These are phyloP conservation scores for Chenopodium album DNA, from an alignment of 148 eudicot species.

Conservation along the genomic window DNA sequence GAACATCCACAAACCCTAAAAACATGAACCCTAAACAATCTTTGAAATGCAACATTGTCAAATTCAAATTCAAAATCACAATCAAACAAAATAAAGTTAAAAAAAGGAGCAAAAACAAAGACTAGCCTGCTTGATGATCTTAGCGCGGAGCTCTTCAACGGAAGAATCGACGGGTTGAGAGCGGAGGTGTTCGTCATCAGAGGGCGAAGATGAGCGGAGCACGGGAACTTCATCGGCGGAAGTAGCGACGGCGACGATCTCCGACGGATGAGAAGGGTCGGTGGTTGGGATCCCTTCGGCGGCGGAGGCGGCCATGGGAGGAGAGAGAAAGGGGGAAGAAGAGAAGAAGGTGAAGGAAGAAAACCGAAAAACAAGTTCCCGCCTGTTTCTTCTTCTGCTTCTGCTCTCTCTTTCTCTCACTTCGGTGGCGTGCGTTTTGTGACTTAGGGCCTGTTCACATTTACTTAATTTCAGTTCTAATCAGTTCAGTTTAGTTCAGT, in stretches of 20 bases:
- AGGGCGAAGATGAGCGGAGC: slow-evolving; percentile 30
- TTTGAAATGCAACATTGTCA: too few relatives aligned
- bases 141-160: slow-evolving; percentile 46
- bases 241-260: slow-evolving; percentile 39
- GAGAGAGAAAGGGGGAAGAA: not conserved
- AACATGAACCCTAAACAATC: too few relatives aligned
- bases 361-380: not conserved
- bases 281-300: slow-evolving; percentile 15
- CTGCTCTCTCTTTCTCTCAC: not conserved
- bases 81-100: not conserved
- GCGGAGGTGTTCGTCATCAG: slow-evolving; percentile 33
- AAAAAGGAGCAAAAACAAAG: not conserved
- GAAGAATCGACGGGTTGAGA: slow-evolving; percentile 24
- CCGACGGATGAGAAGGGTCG: slow-evolving; percentile 20
- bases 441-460: too few relatives aligned
- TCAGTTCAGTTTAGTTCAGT: too few relatives aligned
- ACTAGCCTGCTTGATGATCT: slow-evolving; percentile 64
- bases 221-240: slow-evolving; percentile 31
- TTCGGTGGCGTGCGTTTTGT: not conserved
- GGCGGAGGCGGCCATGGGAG: slow-evolving; percentile 25
- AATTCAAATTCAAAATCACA: too few relatives aligned
- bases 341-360: slow-evolving; percentile 2
- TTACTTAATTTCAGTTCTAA: too few relatives aligned
- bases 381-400: not conserved
- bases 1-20: too few relatives aligned